Base-by-base conservation (phyloP, 345 rosid species). In the Citrus glauca region DNA sequence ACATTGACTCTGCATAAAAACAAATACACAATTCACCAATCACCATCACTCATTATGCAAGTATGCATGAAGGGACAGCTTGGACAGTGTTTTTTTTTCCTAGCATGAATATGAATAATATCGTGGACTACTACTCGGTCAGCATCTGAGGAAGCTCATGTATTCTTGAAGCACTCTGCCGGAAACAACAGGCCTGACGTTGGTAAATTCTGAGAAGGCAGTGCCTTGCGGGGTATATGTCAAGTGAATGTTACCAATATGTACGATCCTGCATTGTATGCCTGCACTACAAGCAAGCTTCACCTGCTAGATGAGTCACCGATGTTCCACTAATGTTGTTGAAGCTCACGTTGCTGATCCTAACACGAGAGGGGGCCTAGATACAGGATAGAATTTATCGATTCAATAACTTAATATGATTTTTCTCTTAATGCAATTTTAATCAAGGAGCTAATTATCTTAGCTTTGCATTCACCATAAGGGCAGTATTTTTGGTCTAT, bases 401-500 rank as follows among this genome's bases (percentile, higher is more conserved):
- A 13, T 59, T 17, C 7, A 63, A 20, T 7, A 4, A 55, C 19
- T 24, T 5, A 59, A 32, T 16, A 7, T 66, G n/a, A 22, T 19
- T 66, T 66, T 35, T 19, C 45, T 35, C n/a, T 6, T 8, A 17
- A 19, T 20, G 24, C 0, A 17, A 22, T 30, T 8, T 32, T 32
- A 65, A 16, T 65, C 24, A 33, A 33, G 4, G 27, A 59, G 62
- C 9, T 9, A 6, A 25, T 1, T 85, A 88, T 89, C 90, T 80
- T 78, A 6, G 62, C 28, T 14, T 84, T 62, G 85, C 93, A 91
- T 7, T 78, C 48, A 37, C 70, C 78, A 20, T 73, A 77, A 7
- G 89, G 89, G 70, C 91, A 87, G 25, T 90, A 89, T 11, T 7
- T 55, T 75, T 90, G 92, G 78, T 92, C 90, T 30, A 92, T 66